These are phyloP conservation scores for Crithidia acanthocephali DNA, from an alignment of 208 protist species.

Conservation along the genomic window DNA sequence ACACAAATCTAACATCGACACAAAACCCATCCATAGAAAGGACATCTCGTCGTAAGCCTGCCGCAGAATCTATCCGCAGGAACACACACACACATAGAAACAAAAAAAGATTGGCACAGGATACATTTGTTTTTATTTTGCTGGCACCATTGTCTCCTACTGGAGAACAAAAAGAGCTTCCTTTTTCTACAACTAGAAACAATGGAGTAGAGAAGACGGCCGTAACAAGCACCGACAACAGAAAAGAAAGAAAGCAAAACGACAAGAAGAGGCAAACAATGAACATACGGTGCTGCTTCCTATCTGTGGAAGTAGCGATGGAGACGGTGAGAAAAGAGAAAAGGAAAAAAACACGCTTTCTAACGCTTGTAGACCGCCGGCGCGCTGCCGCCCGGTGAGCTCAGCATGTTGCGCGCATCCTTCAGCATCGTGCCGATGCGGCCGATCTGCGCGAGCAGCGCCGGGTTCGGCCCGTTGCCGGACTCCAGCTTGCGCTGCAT, in stretches of 20 bases:
- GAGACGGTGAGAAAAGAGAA: background rate
- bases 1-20: background rate
- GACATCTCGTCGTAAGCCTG: background rate
- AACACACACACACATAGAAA: background rate
- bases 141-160: too few relatives aligned
- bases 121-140: too few relatives aligned
- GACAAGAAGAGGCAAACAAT: background rate
- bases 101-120: background rate
- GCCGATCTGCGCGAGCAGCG: slow-evolving; percentile 21
- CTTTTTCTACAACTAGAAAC: background rate
- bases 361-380: slow-evolving; percentile 49
- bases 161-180: background rate
- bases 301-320: background rate
- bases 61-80: background rate
- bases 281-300: background rate
- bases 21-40: too few relatives aligned
- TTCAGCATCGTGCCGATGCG: slow-evolving; percentile 51
- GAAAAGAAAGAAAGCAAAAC: slow-evolving; percentile 1
- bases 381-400: slow-evolving; percentile 36
- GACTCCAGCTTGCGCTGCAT: slow-evolving; percentile 37
- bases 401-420: slow-evolving; percentile 51
- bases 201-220: background rate
- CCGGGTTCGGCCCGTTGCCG: slow-evolving; percentile 28
- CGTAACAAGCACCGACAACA: background rate
- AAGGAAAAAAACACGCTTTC: slow-evolving; percentile 5